phyloP scores from a whole-genome alignment of 495 filamentous ascomycete species.

The Neurospora sp. region DNA sequence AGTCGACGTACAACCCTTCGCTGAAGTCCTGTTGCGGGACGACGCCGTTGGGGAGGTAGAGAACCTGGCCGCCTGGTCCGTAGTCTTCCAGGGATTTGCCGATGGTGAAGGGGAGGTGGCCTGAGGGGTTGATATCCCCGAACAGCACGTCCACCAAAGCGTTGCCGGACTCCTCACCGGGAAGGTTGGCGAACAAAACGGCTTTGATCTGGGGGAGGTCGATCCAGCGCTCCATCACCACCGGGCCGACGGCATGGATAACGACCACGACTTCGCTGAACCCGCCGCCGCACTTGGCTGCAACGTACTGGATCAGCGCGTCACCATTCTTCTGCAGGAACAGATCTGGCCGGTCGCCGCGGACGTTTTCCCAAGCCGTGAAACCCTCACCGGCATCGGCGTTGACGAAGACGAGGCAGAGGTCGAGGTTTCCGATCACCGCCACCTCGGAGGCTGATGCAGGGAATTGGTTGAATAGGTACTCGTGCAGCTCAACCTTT shows the following conservation, averaged over 20 bases:
- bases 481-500: slow-evolving; percentile 49
- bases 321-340: slow-evolving; percentile 71
- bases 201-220: slow-evolving; percentile 70
- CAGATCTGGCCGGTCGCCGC: slow-evolving; percentile 78
- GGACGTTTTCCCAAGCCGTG: slow-evolving; percentile 48
- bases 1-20: slow-evolving; percentile 73
- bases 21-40: slow-evolving; percentile 77
- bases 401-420: slow-evolving; percentile 61
- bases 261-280: slow-evolving; percentile 67
- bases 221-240: slow-evolving; percentile 77
- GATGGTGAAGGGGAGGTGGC: slow-evolving; percentile 83
- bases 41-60: slow-evolving; percentile 62
- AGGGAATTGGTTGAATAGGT: slow-evolving; percentile 45
- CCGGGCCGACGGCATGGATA: slow-evolving; percentile 85
- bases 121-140: slow-evolving; percentile 76
- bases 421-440: slow-evolving; percentile 44
- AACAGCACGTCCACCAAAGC: slow-evolving; percentile 78
- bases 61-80: slow-evolving; percentile 63
- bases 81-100: slow-evolving; percentile 75
- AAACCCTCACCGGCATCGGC: slow-evolving; percentile 57
- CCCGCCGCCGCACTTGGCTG: slow-evolving; percentile 54
- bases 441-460: slow-evolving; percentile 10
- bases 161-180: slow-evolving; percentile 83
- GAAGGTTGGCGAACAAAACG: slow-evolving; percentile 77
- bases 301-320: slow-evolving; percentile 59